These are phyloP conservation scores for Debaryomyces castellii DNA, from an alignment of 805 yeast species.

Conservation along the genomic window DNA sequence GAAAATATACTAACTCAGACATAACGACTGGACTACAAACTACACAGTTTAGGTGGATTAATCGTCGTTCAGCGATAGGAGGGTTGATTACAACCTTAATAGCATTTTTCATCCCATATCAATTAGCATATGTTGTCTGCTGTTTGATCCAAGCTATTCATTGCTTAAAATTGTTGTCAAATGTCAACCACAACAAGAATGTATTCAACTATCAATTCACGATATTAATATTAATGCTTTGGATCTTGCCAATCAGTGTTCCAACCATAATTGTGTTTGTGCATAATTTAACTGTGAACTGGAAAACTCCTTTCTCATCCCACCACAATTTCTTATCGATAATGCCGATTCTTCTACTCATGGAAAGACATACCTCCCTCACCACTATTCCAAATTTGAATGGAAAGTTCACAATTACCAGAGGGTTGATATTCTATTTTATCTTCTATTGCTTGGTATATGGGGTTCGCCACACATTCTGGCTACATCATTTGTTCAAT, in stretches of 20 bases:
- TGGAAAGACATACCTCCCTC: constrained; percentile 54
- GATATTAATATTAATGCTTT: constrained; percentile 63
- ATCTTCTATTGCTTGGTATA: constrained; percentile 63
- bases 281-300: constrained; percentile 71
- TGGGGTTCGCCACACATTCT: constrained; percentile 81
- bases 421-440: constrained; percentile 46
- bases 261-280: constrained; percentile 81
- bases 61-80: constrained; percentile 27
- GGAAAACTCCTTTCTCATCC: constrained; percentile 84
- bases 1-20: neutral
- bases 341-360: constrained; percentile 64
- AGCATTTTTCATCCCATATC: constrained; percentile 73
- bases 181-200: constrained; percentile 13
- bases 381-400: constrained; percentile 41
- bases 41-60: neutral
- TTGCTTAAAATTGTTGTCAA: constrained; percentile 34
- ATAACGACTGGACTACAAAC: neutral
- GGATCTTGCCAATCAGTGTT: constrained; percentile 75
- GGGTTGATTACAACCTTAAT: constrained; percentile 44
- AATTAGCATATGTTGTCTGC: constrained; percentile 67
- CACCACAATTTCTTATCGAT: constrained; percentile 83
- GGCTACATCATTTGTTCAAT: constrained; percentile 78
- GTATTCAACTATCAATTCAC: constrained; percentile 62
- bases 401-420: constrained; percentile 11
- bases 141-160: constrained; percentile 58